Base-by-base conservation (phyloP, 257 asterid species). In the Voacanga thouarsii region DNA sequence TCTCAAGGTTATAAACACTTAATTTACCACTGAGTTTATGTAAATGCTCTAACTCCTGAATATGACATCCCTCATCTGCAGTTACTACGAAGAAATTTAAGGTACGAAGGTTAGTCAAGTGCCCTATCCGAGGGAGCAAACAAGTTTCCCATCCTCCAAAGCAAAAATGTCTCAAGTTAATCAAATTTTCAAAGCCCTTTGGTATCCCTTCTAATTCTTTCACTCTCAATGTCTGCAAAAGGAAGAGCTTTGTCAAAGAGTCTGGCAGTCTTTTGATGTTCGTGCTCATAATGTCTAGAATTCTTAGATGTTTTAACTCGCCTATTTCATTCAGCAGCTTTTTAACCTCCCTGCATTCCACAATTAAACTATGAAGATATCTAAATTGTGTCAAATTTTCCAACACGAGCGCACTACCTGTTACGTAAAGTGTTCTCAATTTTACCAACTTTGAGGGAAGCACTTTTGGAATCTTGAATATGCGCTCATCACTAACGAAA, bases 131-230 rank as follows among this genome's bases (percentile, higher is more conserved):
- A 75, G 23, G 56, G 79, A 81, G 45, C 83, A 61, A 56, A 41
- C 47, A 84, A 28, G 7, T 72, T 64, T 26, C 83, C 71, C 21
- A 81, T 76, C 45, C 85, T 74, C 6, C 75, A 68, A 75, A 81
- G 64, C 28, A 51, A 57, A 53, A 37, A 33, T 73, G 82, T 77
- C 79, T 82, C 74, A 82, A 77, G 53, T 78, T 73, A 10, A 65
- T 24, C n/a, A 82, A 59, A 53, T 64, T 66, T 4, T 7, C 55
- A 57, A 82, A 73, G 14, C 44, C 72, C 24, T 73, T 8, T 12
- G 76, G 75, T 7, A 77, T 21, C 33, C 7, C 30, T 39, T 55
- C 33, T 47, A 56, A 24, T 4, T 18, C 18, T 14, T n/a, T 50
- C 33, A 79, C 24, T 39, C 82, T 72, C 41, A 72, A 26, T 2